A percentile compares a stretch with the other conserved stretches of the same genome.
Conservation (phyloP, 2,329 filamentous ascomycete genomes). For the Arthrobotrys conoides region DNA sequence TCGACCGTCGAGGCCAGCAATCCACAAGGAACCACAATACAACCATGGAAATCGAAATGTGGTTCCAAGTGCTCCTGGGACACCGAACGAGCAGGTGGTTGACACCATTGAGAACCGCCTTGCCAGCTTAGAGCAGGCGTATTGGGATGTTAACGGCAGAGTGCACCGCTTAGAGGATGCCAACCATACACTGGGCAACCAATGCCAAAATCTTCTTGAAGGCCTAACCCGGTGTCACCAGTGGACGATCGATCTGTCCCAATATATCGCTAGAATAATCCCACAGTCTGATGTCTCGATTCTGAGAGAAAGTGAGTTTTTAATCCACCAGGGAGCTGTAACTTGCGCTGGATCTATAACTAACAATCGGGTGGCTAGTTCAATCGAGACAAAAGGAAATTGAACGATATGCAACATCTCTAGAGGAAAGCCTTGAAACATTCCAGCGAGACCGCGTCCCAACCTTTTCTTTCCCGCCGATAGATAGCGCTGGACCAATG, state of each 20-base stretch:
- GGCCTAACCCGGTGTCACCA: conserved; percentile 80
- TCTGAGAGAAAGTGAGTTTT: conserved; percentile 82
- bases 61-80: conserved; percentile 83
- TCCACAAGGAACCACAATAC: conserved; percentile 90
- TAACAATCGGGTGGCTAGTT: conserved; percentile 66
- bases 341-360: conserved; percentile 63
- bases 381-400: conserved; percentile 76
- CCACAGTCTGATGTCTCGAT: conserved; percentile 82
- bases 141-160: conserved; percentile 83
- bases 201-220: conserved; percentile 85
- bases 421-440: conserved; percentile 77
- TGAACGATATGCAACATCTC: conserved; percentile 73
- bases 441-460: conserved; percentile 75
- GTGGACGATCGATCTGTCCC: conserved; percentile 68
- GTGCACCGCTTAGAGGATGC: conserved; percentile 87
- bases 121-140: conserved; percentile 80
- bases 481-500: conserved; percentile 80
- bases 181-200: conserved; percentile 82
- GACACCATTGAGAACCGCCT: conserved; percentile 84
- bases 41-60: conserved; percentile 77
- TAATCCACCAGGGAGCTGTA: conserved; percentile 68
- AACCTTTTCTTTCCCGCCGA: conserved; percentile 74
- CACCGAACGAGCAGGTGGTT: conserved; percentile 78
- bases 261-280: conserved; percentile 85
- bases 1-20: conserved; percentile 88